Base-by-base conservation (phyloP, 176 grass and related monocot genomes). In the Hsuehochloa calcarea region DNA sequence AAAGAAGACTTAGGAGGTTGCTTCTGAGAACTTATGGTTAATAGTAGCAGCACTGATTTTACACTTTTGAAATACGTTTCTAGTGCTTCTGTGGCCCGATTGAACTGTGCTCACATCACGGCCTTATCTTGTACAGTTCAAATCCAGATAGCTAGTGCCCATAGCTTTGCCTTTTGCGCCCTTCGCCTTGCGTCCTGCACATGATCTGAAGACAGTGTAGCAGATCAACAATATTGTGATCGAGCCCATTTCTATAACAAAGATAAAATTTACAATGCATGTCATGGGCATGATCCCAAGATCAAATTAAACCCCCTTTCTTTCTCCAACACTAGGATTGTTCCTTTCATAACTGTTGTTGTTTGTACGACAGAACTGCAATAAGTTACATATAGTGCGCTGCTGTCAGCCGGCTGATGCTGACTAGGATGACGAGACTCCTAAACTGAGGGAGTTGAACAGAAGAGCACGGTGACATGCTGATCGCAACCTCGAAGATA, bases 401-500 rank as follows among this genome's bases (percentile, higher is more conserved):
- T 72, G 16, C 15, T 74, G 61, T 74, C 68, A 74, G 74, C 68
- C 35, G 37, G 17, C 15, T 80, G 87, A 89, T 80, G 82, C 60
- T 14, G 87, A 85, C 76, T 59, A 44, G 47, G 35, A 52, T 27
- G 78, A 46, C 11, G 45, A 84, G 59, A 74, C 8, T 31, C 37
- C 78, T 63, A 23, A 27, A 44, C 37, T 64, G 81, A 84, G 68
- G 70, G 60, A 55, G 22, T 5, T 5, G 55, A 73, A 61, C 40
- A 52, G 13, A 50, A 70, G 27, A 47, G n/a, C 80, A 44, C 25
- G 51, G 52, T 22, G 52, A 40, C 72, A 83, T 70, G 52, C 34
- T 2, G 5, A 77, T 82, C 72, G 10, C 45, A 77, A 52, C 2
- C n/a, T 78, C 63, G n/a, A 81, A 60, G 20, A 56, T 35, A 29